phyloP scores from a whole-genome alignment of 2,329 filamentous ascomycete species.

The Sporothrix variecibatus region DNA sequence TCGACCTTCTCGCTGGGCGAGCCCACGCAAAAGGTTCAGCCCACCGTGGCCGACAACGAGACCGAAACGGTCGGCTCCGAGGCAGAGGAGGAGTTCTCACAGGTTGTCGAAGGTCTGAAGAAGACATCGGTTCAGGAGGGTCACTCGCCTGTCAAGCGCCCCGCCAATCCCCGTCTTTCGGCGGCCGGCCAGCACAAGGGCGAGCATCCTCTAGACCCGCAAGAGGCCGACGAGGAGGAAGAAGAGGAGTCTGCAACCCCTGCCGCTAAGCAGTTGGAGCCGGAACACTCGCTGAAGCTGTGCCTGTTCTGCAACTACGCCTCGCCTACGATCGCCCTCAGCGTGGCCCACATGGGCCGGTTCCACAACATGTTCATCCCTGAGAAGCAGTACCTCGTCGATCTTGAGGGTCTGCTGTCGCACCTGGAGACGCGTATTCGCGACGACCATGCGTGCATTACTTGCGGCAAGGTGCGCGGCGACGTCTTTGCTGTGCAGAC shows the following conservation, averaged over 20 bases:
- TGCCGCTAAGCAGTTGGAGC: constrained; percentile 39
- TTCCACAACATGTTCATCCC: constrained; percentile 96
- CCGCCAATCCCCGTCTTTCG: constrained; percentile 53
- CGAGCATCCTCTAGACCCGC: constrained; percentile 42
- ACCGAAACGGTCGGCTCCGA: constrained; percentile 58
- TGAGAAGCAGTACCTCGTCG: constrained; percentile 78
- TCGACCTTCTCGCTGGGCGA: constrained; percentile 91
- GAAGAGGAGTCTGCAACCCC: constrained; percentile 30
- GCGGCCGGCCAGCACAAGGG: constrained; percentile 47
- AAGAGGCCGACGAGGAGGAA: neutral
- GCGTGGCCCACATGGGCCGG: constrained; percentile 85
- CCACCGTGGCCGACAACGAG: constrained; percentile 42
- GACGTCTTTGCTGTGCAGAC: constrained; percentile 82
- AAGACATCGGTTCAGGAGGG: constrained; percentile 55
- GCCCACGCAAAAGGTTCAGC: constrained; percentile 56
- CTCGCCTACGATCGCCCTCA: constrained; percentile 74
- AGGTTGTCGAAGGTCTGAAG: constrained; percentile 76
- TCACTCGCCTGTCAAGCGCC: constrained; percentile 56
- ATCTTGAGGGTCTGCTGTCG: constrained; percentile 77
- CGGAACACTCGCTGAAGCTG: constrained; percentile 49
- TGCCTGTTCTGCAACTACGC: constrained; percentile 94
- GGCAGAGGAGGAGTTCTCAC: constrained; percentile 72
- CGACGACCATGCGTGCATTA: constrained; percentile 80
- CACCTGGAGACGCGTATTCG: constrained; percentile 80
- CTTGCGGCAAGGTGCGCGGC: constrained; percentile 80